These are phyloP conservation scores for Tuber aestivum DNA, from an alignment of 495 filamentous ascomycete genomes.

Conservation along the genomic window DNA sequence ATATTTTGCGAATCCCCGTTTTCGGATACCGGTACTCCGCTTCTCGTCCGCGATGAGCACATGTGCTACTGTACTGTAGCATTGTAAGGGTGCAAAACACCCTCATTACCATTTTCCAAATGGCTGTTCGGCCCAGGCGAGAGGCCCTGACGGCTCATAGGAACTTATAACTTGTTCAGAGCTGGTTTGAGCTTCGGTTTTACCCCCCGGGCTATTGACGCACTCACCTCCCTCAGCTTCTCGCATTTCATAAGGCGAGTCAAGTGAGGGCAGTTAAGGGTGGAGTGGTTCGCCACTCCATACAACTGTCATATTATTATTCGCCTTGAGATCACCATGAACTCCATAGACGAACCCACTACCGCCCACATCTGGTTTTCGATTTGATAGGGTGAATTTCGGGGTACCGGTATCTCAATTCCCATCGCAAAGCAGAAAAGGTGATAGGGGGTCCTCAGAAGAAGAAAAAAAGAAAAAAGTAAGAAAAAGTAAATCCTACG, in stretches of 20 bases:
- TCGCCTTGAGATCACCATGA: not conserved
- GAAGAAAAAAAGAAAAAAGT: too few species aligned
- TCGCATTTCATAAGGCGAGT: not conserved
- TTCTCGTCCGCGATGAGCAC: not conserved
- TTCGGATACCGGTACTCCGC: not conserved
- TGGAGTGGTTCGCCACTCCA: not conserved
- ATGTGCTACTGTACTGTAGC: too few species aligned
- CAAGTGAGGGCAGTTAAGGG: not conserved
- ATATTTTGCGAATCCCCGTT: not conserved
- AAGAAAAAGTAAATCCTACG: not conserved
- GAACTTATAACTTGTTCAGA: not conserved
- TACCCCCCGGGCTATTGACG: not conserved
- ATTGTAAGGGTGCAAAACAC: not conserved
- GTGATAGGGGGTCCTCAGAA: not conserved
- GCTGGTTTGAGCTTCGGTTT: not conserved
- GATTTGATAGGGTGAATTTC: not conserved
- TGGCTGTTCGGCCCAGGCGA: not conserved
- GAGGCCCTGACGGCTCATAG: not conserved
- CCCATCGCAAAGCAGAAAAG: not conserved
- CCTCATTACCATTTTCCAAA: not conserved
- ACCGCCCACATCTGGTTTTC: not conserved
- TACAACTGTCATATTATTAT: not conserved
- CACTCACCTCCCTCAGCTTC: not conserved
- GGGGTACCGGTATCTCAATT: not conserved
- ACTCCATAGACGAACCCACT: not conserved